phyloP scores from a whole-genome alignment of 768 basidiomycete genomes.

The Amanita rimosa region DNA sequence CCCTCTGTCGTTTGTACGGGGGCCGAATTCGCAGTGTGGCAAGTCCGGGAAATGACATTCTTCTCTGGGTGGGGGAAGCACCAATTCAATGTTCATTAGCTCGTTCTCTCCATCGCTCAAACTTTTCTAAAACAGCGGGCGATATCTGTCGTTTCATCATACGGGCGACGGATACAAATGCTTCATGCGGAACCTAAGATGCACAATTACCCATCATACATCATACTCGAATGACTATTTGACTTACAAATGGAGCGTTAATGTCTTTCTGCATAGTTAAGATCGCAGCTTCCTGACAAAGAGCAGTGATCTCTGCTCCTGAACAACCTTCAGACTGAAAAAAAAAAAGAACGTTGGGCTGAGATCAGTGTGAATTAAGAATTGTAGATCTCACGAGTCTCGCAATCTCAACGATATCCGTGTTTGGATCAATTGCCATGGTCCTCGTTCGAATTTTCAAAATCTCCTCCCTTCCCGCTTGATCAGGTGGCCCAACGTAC shows the following conservation, averaged over 20 bases:
- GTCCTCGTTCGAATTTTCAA: slow-evolving; percentile 61
- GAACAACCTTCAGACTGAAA: slow-evolving; percentile 87
- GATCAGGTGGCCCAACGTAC: slow-evolving; percentile 89
- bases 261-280: slow-evolving; percentile 86
- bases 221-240: background rate
- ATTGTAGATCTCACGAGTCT: slow-evolving; percentile 36
- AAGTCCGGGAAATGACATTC: too few species aligned
- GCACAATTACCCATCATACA: background rate
- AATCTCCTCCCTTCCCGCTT: slow-evolving; percentile 72
- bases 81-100: background rate
- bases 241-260: slow-evolving; percentile 53
- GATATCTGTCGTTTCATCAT: slow-evolving; percentile 78
- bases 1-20: too few species aligned
- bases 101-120: slow-evolving; percentile 50
- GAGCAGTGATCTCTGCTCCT: slow-evolving; percentile 83
- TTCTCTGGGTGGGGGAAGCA: background rate
- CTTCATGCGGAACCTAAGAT: slow-evolving; percentile 57
- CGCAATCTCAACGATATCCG: slow-evolving; percentile 63
- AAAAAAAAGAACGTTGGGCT: background rate
- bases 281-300: slow-evolving; percentile 95
- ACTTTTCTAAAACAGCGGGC: slow-evolving; percentile 59
- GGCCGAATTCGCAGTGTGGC: too few species aligned
- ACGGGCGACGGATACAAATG: slow-evolving; percentile 66
- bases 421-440: slow-evolving; percentile 70
- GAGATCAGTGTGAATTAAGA: background rate